A percentile compares a stretch with the other conserved stretches of the same genome.
Conservation (phyloP, 352 stramenopile genomes). For the Phytophthora niederhauseri region DNA sequence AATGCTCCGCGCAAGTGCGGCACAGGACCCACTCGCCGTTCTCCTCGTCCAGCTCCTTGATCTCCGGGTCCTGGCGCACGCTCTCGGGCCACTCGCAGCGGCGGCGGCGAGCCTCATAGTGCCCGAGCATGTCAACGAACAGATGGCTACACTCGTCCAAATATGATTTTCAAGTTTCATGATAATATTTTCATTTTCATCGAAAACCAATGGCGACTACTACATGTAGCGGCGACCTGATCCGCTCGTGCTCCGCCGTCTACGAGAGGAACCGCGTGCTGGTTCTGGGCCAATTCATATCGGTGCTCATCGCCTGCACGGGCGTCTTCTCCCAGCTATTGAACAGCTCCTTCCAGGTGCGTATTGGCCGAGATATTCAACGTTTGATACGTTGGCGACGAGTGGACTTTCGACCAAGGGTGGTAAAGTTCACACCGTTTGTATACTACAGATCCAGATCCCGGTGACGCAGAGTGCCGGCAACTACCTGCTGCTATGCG, state of each 20-base stretch:
- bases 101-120: slow-evolving; percentile 54
- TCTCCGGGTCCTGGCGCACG: slow-evolving; percentile 55
- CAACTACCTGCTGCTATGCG: slow-evolving; percentile 71
- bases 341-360: slow-evolving; percentile 75
- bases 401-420: slow-evolving; percentile 11
- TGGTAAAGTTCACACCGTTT: neutral
- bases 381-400: slow-evolving; percentile 4
- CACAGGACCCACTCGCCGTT: slow-evolving; percentile 76
- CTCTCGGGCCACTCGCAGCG: slow-evolving; percentile 59
- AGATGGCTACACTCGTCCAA: too few species aligned
- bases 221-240: neutral
- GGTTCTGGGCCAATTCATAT: slow-evolving; percentile 89
- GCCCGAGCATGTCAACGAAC: slow-evolving; percentile 17
- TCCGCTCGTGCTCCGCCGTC: slow-evolving; percentile 18
- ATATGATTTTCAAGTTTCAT: too few species aligned
- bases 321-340: slow-evolving; percentile 88
- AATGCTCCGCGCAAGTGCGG: slow-evolving; percentile 61
- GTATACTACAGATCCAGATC: slow-evolving; percentile 64
- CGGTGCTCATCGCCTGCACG: slow-evolving; percentile 87
- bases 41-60: slow-evolving; percentile 59
- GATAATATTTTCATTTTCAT: too few species aligned
- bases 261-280: slow-evolving; percentile 65
- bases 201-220: slow-evolving; percentile 23
- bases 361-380: slow-evolving; percentile 15
- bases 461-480: slow-evolving; percentile 76